A percentile compares a stretch with the other conserved stretches of the same genome.
Conservation (phyloP, 2,329 filamentous ascomycete species). For the Fragosphaeria purpurea region DNA sequence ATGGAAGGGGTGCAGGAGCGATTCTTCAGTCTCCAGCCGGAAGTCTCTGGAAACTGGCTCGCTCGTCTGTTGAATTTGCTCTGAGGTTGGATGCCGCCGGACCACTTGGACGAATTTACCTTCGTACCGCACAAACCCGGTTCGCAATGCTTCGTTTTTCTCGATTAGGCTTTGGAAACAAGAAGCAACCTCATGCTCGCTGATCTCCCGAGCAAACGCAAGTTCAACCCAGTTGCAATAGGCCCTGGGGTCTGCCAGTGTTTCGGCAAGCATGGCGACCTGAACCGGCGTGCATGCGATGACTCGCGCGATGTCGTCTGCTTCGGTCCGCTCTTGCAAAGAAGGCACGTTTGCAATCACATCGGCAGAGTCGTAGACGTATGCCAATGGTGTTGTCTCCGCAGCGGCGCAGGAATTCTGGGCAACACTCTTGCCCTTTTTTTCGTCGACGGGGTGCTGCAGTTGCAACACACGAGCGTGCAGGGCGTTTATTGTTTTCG, state of each 20-base stretch:
- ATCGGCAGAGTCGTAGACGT: background rate
- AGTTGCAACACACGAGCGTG: slow-evolving; percentile 8
- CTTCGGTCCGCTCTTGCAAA: slow-evolving; percentile 3
- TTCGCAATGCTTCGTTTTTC: slow-evolving; percentile 58
- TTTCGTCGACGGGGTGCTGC: background rate
- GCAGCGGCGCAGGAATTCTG: too few species aligned
- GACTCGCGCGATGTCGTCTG: slow-evolving; percentile 2
- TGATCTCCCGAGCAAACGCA: slow-evolving; percentile 32
- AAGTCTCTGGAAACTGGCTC: slow-evolving; percentile 29
- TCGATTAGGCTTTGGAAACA: slow-evolving; percentile 41
- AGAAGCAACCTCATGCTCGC: slow-evolving; percentile 29
- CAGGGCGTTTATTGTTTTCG: slow-evolving; percentile 31
- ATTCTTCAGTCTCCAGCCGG: slow-evolving; percentile 25
- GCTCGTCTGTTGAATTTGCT: slow-evolving; percentile 30
- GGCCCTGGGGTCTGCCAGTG: slow-evolving; percentile 42
- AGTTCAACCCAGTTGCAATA: slow-evolving; percentile 76
- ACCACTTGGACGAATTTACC: slow-evolving; percentile 52
- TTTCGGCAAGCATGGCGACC: slow-evolving; percentile 70
- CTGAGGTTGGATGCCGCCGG: slow-evolving; percentile 41
- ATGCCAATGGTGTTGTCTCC: too few species aligned
- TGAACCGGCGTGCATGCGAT: slow-evolving; percentile 63
- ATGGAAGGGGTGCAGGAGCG: slow-evolving; percentile 46
- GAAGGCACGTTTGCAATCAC: slow-evolving; percentile 5
- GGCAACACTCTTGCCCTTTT: too few species aligned
- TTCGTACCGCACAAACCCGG: slow-evolving; percentile 55